Evolutionary conservation across 139 green algal genomes (phyloP).

Genomic region (Pleodorina starrii): DNA sequence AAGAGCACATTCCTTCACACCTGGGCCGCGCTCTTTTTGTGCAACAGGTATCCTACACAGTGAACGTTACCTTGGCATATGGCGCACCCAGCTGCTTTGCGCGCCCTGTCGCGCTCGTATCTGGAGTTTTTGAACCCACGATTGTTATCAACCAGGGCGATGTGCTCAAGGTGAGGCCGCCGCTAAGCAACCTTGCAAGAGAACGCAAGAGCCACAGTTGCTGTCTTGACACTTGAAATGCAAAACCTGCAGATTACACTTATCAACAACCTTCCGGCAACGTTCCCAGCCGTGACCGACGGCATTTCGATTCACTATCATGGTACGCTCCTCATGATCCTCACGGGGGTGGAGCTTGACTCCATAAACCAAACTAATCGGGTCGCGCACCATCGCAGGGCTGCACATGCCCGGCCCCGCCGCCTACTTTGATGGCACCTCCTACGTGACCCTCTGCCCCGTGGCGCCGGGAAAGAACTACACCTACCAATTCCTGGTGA

Average conservation of each 20-base stretch:
- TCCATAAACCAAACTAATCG: too few relatives aligned
- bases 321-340: constrained; percentile 33
- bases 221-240: too few relatives aligned
- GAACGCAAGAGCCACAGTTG: too few relatives aligned
- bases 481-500: constrained; percentile 58
- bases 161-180: background rate
- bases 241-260: constrained; percentile 63
- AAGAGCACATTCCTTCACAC: too few relatives aligned
- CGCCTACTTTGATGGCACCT: constrained; percentile 51
- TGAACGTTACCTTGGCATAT: constrained; percentile 14
- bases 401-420: constrained; percentile 57
- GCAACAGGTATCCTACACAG: constrained; percentile 8
- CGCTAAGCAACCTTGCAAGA: too few relatives aligned
- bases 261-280: constrained; percentile 60
- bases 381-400: too few relatives aligned
- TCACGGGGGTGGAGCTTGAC: too few relatives aligned
- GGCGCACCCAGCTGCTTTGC: constrained; percentile 30
- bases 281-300: constrained; percentile 46
- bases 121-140: background rate
- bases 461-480: constrained; percentile 52
- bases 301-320: constrained; percentile 75
- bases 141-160: constrained; percentile 28
- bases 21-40: too few relatives aligned
- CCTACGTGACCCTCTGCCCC: constrained; percentile 67
- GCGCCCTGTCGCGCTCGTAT: background rate